phyloP scores from a whole-genome alignment of 2,329 filamentous ascomycete genomes.

The Drechslerella coelobrocha region DNA sequence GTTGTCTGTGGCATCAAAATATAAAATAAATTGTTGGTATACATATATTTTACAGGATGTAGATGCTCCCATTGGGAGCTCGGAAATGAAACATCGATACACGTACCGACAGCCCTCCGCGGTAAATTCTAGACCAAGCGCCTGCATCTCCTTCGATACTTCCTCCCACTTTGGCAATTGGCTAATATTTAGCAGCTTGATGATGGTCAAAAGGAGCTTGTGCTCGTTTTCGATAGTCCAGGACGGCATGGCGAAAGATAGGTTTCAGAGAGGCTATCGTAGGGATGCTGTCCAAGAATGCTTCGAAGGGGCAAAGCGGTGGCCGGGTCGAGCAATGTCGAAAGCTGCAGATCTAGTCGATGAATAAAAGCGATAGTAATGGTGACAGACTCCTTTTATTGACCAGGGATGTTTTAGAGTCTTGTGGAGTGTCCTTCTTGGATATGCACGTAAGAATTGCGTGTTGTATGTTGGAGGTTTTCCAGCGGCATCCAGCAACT shows the following conservation, averaged over 20 bases:
- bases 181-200: slow-evolving; percentile 51
- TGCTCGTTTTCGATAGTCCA: slow-evolving; percentile 52
- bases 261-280: background rate
- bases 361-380: too few relatives aligned
- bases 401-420: slow-evolving; percentile 2
- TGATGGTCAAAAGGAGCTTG: slow-evolving; percentile 51
- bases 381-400: too few relatives aligned
- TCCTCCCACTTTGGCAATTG: slow-evolving; percentile 52
- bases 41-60: background rate
- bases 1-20: slow-evolving; percentile 45
- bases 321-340: too few relatives aligned
- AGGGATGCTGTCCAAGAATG: background rate
- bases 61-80: too few relatives aligned
- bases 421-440: background rate
- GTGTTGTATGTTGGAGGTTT: slow-evolving; percentile 25
- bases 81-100: too few relatives aligned
- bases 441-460: background rate
- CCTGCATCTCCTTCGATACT: slow-evolving; percentile 50
- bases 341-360: too few relatives aligned
- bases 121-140: slow-evolving; percentile 49
- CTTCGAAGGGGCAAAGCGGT: background rate
- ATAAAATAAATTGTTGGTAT: background rate
- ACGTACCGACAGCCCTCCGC: slow-evolving; percentile 51
- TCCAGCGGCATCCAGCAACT: background rate
- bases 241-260: slow-evolving; percentile 41